Evolutionary conservation across 495 filamentous ascomycete species (phyloP), one percentile per base, ranked within the genome.

Genomic region (Xylaria flabelliformis): DNA sequence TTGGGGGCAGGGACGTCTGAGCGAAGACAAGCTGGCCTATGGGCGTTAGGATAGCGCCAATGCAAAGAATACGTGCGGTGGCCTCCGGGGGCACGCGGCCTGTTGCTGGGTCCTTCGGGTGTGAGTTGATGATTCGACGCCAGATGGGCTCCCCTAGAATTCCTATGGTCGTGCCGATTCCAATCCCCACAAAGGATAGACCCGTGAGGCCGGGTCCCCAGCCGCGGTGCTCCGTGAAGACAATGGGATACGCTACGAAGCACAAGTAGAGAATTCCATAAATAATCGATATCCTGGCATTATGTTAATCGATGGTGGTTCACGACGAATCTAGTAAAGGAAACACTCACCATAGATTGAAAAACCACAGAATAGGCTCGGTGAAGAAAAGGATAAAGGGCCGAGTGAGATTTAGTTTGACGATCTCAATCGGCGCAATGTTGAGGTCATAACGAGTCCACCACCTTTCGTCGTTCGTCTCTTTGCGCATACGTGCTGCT

Each of bases 361-460:
- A 95, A 77, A 95, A 95, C 77, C 86, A 93, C 80, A 93, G 89
- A 69, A 97, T 96, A 0, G 94, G 94, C 70, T 97, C 94, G 0
- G 90, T 94, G 62, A 92, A 88, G 32, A 89, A 86, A 82, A 97
- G 91, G 3, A 92, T 82, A 72, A 97, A 92, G 0, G 94, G 94
- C 5, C 94, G 85, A 46, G 88, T 88, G 3, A 97, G 82, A 70
- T 93, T 95, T 74, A 91, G 78, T 73, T 90, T 91, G 34, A 97
- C 80, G 41, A 85, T 75, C 1, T 79, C 73, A 19, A 68, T 5
- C 9, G 79, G 83, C 17, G 79, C 84, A 21, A 86, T 79, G 70
- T 88, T 89, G 46, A 91, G 84, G 74, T 95, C 93, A 76, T 94
- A 95, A 17, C 91, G 88, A 72, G 84, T 91, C 90, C 90, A 93